These are phyloP conservation scores for Nothophytophthora sp. DNA, from an alignment of 352 stramenopile species.

Conservation along the genomic window DNA sequence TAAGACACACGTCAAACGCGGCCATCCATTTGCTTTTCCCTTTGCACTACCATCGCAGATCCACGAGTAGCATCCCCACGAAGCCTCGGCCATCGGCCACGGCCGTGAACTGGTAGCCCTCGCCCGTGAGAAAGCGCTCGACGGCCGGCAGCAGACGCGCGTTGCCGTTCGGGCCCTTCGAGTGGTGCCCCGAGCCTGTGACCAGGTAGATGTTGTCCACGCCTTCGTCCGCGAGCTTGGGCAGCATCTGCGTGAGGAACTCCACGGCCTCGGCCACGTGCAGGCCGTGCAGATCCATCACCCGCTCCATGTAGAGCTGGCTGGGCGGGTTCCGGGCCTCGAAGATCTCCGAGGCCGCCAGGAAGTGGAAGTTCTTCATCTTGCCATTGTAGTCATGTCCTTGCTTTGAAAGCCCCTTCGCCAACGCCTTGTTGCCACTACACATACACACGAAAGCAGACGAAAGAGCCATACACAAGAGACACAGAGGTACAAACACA, in stretches of 20 bases:
- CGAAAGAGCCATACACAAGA: constrained; percentile 4
- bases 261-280: constrained; percentile 83
- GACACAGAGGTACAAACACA: constrained; percentile 2
- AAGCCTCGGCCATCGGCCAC: constrained; percentile 74
- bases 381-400: constrained; percentile 82
- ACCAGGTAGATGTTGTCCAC: constrained; percentile 80
- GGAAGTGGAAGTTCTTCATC: constrained; percentile 86
- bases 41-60: constrained; percentile 65
- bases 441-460: constrained; percentile 12
- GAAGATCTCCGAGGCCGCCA: constrained; percentile 77
- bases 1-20: constrained; percentile 16
- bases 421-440: constrained; percentile 76
- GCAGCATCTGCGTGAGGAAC: constrained; percentile 74
- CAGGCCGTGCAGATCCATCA: constrained; percentile 85
- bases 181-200: constrained; percentile 85
- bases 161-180: constrained; percentile 64
- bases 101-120: constrained; percentile 76
- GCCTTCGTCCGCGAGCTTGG: constrained; percentile 66
- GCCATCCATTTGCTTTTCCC: constrained; percentile 14
- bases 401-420: constrained; percentile 71
- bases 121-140: constrained; percentile 71
- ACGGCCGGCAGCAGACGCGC: constrained; percentile 73
- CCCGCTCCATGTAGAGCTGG: constrained; percentile 72
- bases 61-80: constrained; percentile 85
- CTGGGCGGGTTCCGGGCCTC: constrained; percentile 72